A percentile compares a stretch with the other conserved stretches of the same genome.
Conservation (phyloP, 75 land plant species). For the Cunninghamia lanceolata region DNA sequence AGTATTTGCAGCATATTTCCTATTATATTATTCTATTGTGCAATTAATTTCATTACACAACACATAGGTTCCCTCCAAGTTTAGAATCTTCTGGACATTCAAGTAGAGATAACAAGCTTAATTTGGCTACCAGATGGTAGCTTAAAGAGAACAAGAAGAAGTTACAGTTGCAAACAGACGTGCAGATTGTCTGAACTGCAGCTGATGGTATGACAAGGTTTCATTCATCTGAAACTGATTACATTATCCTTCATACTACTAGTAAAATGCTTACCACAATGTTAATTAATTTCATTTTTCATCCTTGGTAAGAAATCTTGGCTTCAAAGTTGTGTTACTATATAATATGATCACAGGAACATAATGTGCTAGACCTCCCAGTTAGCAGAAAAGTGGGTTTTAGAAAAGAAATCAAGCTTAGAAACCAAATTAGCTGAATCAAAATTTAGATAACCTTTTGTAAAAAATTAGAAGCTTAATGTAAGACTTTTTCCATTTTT, state of each 20-base stretch:
- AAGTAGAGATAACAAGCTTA: background rate
- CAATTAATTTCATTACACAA: no score
- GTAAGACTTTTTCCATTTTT: background rate
- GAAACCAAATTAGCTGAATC: background rate
- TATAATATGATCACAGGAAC: background rate
- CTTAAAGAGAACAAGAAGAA: no score
- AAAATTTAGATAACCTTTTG: background rate
- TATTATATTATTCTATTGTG: no score
- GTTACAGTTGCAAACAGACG: no score
- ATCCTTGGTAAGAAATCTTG: background rate
- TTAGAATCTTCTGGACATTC: background rate
- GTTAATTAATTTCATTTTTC: background rate
- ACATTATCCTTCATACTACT: background rate
- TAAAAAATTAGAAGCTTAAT: background rate
- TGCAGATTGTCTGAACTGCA: no score
- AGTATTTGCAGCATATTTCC: no score
- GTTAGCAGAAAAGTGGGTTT: background rate
- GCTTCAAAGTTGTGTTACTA: background rate
- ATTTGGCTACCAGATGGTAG: background rate
- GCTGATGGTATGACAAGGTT: no score
- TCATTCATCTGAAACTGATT: no score
- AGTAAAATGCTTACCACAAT: no score
- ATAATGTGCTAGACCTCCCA: background rate
- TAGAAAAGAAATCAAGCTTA: background rate
- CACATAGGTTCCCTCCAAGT: no score